Evolutionary conservation across 495 filamentous ascomycete genomes (phyloP), one percentile per base, ranked within the genome.

Genomic region (Penicillium riverlandense): DNA sequence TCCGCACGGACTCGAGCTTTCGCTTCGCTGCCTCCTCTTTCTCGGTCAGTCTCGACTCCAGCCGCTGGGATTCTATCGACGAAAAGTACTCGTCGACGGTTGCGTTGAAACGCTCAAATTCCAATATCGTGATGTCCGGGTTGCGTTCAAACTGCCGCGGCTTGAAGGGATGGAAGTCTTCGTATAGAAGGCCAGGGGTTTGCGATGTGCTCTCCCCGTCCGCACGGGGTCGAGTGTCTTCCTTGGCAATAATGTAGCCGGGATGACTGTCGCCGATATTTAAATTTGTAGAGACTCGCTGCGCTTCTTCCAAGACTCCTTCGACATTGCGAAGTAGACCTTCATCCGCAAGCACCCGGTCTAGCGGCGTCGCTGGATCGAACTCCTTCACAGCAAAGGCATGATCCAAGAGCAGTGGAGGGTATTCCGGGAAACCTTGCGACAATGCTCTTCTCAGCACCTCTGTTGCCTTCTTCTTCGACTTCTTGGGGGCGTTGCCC

Each of bases 81-180:
- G 92, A 98, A 61, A 90, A 98, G 62, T 95, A 98, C 49, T 95
- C 86, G 53, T 98, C 92, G 0, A 95, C 89, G 0, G 90, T 92
- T 43, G 84, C 86, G 60, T 96, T 96, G 72, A 89, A 95, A 41
- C 83, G 83, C 2, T 87, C 77, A 52, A 87, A 88, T 42, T 84
- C 74, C 8, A 96, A 55, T 11, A 94, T 80, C 5, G 76, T 76
- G 16, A 78, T 70, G 0, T 67, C 63, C 4, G 80, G 68, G 44
- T 84, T 80, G 8, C 80, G 70, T 47, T 82, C 82, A 52, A 95
- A 89, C 54, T 98, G 92, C 28, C 75, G 73, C 0, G 92, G 92
- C 36, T 82, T 72, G 65, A 96, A 98, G 0, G 92, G 92, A 55
- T 96, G 91, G 57, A 96, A 96, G 49, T 98, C 92, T 40, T 96